Base-by-base conservation (phyloP, 2,329 filamentous ascomycete species). In the Ophiostoma australiae region DNA sequence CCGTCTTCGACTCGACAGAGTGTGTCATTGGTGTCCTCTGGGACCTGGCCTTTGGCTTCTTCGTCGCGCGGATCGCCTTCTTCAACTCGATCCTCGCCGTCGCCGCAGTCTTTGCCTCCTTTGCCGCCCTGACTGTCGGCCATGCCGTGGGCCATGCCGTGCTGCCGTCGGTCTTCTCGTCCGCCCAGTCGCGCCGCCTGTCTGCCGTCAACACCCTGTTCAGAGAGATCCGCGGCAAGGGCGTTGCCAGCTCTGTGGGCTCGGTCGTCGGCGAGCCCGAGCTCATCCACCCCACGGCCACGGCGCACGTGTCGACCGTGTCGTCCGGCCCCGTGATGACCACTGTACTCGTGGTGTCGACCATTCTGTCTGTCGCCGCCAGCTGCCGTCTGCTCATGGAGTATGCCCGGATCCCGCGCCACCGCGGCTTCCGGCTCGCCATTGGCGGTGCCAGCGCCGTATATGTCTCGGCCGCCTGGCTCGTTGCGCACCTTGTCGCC, bases 11-110 rank as follows among this genome's bases (percentile, higher is more conserved):
- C 63, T 78, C 78, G 6, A 77, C 76, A 27, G 76, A 79, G 70
- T 77, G 78, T 6, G 76, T 80, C 44, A 76, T 81, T 69, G 78
- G 80, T 55, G 69, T 80, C 68, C 76, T 81, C 70, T 81, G 79
- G 79, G 78, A 80, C 74, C 73, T 80, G 23, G 77, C 78, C 58
- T 75, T 81, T 15, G 76, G 76, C 48, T 76, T 79, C 70, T 80
- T 80, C 75, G 71, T 73, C 67, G 41, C 70, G 20, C 73, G 73
- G 41, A 41, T 74, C n/a, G 72, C 73, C 39, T 67, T 73, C 17
- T 44, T 70, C 58, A 73, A 74, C 33, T 70, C 71, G 39, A 33
- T 10, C 10, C n/a, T 71, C 74, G 79, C 74, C 52, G 79, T 68
- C 75, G 77, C 69, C 74, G 77, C 76, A 68, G 80, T 81, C 72